Conservation (phyloP, 441 rosid genomes). For the Croton setiger region DNA sequence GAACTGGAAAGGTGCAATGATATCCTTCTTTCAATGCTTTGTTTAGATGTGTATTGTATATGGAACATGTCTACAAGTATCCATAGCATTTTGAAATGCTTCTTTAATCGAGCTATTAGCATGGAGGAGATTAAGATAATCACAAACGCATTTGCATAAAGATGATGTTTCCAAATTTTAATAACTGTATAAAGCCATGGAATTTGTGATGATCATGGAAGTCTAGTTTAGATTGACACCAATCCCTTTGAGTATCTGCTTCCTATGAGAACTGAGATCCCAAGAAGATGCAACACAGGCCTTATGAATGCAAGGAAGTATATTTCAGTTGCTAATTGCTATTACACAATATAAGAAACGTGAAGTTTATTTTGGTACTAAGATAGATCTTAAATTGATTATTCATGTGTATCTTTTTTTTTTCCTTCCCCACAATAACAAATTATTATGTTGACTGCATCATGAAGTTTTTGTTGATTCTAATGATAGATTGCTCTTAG, state of each 20-base stretch:
- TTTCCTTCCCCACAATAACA: not conserved
- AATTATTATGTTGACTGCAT: not conserved
- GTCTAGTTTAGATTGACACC: not conserved
- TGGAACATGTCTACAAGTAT: not conserved
- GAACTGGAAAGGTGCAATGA: conserved; percentile 69
- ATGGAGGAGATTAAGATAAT: not conserved
- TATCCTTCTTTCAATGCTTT: conserved; percentile 6
- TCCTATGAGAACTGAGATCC: not conserved
- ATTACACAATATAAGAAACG: too few species aligned
- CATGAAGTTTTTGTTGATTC: conserved; percentile 8
- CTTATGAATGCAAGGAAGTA: not conserved
- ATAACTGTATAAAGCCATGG: not conserved
- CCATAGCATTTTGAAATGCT: not conserved
- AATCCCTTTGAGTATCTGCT: not conserved
- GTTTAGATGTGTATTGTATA: not conserved
- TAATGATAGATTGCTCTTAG: conserved; percentile 66
- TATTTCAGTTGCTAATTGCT: not conserved
- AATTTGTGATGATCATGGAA: not conserved
- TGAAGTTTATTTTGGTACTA: too few species aligned
- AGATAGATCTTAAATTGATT: not conserved
- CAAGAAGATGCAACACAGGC: not conserved
- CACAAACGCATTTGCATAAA: not conserved
- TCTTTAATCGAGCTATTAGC: not conserved
- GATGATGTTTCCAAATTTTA: not conserved
- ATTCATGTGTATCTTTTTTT: not conserved